Evolutionary conservation across 129 eudicot species (phyloP).

Genomic region (Pulicaria dysenterica): DNA sequence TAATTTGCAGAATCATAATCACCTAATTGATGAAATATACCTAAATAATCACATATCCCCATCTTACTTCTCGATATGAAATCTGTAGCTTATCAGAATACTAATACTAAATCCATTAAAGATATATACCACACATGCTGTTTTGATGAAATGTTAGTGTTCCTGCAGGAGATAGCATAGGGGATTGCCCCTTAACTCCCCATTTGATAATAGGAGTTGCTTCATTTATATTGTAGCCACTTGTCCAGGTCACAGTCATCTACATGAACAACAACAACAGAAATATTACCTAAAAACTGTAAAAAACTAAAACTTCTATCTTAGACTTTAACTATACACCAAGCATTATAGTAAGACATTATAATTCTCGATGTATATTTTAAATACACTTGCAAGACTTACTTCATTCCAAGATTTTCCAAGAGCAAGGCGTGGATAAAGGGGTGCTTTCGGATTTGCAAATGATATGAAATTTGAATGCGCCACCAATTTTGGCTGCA

Average conservation of each 20-base stretch:
- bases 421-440: conserved; percentile 83
- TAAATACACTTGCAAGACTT: conserved; percentile 36
- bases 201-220: conserved; percentile 73
- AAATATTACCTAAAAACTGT: background rate
- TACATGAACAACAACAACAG: conserved; percentile 25
- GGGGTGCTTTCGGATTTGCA: conserved; percentile 82
- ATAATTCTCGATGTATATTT: background rate
- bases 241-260: conserved; percentile 97
- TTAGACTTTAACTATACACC: too few relatives aligned
- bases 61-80: too few relatives aligned
- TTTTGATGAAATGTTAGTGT: conserved; percentile 63
- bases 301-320: background rate
- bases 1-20: background rate
- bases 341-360: background rate
- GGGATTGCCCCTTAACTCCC: conserved; percentile 48
- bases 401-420: conserved; percentile 91
- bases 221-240: conserved; percentile 77
- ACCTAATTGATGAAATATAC: too few relatives aligned
- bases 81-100: too few relatives aligned
- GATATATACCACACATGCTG: conserved; percentile 85
- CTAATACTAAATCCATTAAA: too few relatives aligned
- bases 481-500: conserved; percentile 84
- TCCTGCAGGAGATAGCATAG: conserved; percentile 65
- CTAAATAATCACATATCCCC: too few relatives aligned
- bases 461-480: conserved; percentile 64